Percentiles rank a stretch among this genome's conserved stretches.
These are phyloP conservation scores for Jimgerdemannia lactiflua DNA, from an alignment of 192 early-diverging fungal species.

Conservation along the genomic window DNA sequence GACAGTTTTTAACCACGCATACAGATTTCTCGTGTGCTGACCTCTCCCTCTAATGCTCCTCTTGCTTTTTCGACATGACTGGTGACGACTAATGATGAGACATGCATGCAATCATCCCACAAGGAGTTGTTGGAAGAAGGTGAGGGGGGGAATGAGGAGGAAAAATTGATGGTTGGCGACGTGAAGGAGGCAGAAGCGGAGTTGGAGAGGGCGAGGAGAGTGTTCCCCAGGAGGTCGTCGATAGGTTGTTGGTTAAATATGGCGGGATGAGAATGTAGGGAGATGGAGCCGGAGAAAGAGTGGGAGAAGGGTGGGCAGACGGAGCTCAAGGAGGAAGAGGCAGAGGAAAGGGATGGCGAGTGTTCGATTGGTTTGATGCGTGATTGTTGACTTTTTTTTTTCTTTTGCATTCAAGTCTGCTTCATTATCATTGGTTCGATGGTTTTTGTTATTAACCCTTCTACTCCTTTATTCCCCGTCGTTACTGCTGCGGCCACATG, in stretches of 20 bases:
- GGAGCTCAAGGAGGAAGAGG: too few species aligned
- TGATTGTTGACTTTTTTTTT: neutral
- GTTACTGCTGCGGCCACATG: slow-evolving; percentile 38
- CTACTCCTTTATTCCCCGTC: slow-evolving; percentile 1
- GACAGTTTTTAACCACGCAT: too few species aligned
- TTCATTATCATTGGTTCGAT: too few species aligned
- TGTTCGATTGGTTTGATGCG: slow-evolving; percentile 38
- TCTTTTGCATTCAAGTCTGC: neutral
- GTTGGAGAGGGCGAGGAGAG: too few species aligned
- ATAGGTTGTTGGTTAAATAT: neutral
- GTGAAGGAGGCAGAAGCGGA: neutral
- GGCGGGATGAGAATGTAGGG: neutral
- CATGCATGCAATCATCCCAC: neutral
- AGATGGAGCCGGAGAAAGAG: neutral
- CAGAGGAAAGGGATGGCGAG: neutral
- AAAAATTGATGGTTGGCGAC: slow-evolving; percentile 35
- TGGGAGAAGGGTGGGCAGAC: neutral
- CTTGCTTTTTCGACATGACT: too few species aligned
- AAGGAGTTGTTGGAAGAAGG: neutral
- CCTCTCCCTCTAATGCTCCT: too few species aligned
- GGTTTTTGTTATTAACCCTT: neutral
- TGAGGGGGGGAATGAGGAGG: neutral
- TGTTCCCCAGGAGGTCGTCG: neutral
- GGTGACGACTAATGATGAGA: slow-evolving; percentile 15
- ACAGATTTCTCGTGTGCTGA: too few species aligned